Percentiles rank a stretch among this genome's conserved stretches.
These are phyloP conservation scores for Cichorium intybus DNA, from an alignment of 140 eudicot genomes.

Conservation along the genomic window DNA sequence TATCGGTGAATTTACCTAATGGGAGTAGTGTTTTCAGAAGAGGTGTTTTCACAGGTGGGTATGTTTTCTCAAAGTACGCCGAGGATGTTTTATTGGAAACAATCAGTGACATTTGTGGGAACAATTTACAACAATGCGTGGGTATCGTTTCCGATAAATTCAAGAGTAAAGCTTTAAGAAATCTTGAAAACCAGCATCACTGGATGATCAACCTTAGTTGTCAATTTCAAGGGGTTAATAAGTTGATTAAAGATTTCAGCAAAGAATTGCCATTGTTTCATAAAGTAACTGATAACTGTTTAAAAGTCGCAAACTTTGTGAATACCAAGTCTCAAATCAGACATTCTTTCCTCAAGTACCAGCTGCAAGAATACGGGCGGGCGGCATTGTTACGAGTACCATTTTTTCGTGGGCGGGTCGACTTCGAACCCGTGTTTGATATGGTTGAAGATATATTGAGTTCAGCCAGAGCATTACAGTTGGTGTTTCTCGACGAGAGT, in stretches of 20 bases:
- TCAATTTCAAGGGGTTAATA: conserved; percentile 70
- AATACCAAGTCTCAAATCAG: conserved; percentile 65
- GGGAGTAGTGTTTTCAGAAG: conserved; percentile 79
- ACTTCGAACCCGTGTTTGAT: conserved; percentile 50
- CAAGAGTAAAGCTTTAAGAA: conserved; percentile 72
- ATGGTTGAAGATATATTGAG: conserved; percentile 79
- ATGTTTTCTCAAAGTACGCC: conserved; percentile 69
- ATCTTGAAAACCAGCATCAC: conserved; percentile 79
- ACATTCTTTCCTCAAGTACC: conserved; percentile 68
- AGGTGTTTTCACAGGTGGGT: conserved; percentile 77
- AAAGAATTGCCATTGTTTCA: conserved; percentile 81
- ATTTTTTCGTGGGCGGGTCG: conserved; percentile 32
- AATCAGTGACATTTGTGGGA: conserved; percentile 72
- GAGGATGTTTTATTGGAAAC: conserved; percentile 90
- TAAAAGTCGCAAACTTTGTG: conserved; percentile 66
- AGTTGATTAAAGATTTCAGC: conserved; percentile 75
- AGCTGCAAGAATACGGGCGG: conserved; percentile 75
- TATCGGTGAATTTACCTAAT: conserved; percentile 82
- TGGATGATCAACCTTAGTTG: conserved; percentile 94
- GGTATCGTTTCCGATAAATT: conserved; percentile 92
- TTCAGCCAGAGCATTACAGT: conserved; percentile 75
- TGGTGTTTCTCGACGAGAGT: conserved; percentile 68
- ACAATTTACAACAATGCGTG: conserved; percentile 64
- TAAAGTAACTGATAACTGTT: conserved; percentile 69
- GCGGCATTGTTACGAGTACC: conserved; percentile 69